Evolutionary conservation across 139 green algal genomes (phyloP), one percentile per base, ranked within the genome.

Genomic region (Chlamydomonas asymmetrica): DNA sequence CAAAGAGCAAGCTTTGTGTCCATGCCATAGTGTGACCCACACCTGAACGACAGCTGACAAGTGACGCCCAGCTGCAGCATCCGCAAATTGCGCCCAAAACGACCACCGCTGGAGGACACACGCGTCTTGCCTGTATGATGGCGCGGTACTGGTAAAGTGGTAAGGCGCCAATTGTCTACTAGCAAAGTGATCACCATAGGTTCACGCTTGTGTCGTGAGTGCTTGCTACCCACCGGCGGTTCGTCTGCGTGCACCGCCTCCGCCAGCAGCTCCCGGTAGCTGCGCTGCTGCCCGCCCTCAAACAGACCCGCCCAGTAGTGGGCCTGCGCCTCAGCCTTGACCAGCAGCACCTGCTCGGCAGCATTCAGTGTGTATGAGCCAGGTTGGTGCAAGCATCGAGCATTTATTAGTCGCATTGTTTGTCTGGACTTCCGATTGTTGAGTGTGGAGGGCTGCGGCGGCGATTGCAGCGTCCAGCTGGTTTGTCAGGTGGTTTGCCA

Each of bases 161-260:
- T n/a, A n/a, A n/a, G n/a, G n/a, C n/a, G n/a, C n/a, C n/a, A n/a
- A n/a, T n/a, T n/a, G n/a, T n/a, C n/a, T n/a, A n/a, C n/a, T n/a
- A n/a, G n/a, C n/a, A n/a, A n/a, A n/a, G n/a, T n/a, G n/a, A n/a
- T n/a, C n/a, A n/a, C n/a, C n/a, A n/a, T n/a, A n/a, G n/a, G n/a
- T n/a, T n/a, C n/a, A n/a, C n/a, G n/a, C n/a, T n/a, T n/a, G n/a
- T n/a, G n/a, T n/a, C n/a, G n/a, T n/a, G n/a, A n/a, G n/a, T n/a
- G n/a, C n/a, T n/a, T n/a, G n/a, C n/a, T n/a, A n/a, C n/a, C n/a
- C n/a, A n/a, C n/a, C 29, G 66, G 20, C 0, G 69, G 78, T 40
- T 92, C 84, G 29, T 92, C 89, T 61, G 80, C 84, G 16, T 87
- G 40, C n/a, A 95, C 81, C 0, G 84, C 87, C 71, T 95, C 90